Evolutionary conservation across 495 filamentous ascomycete genomes (phyloP), one percentile per base, ranked within the genome.

Genomic region (Penicillium pancosmium): DNA sequence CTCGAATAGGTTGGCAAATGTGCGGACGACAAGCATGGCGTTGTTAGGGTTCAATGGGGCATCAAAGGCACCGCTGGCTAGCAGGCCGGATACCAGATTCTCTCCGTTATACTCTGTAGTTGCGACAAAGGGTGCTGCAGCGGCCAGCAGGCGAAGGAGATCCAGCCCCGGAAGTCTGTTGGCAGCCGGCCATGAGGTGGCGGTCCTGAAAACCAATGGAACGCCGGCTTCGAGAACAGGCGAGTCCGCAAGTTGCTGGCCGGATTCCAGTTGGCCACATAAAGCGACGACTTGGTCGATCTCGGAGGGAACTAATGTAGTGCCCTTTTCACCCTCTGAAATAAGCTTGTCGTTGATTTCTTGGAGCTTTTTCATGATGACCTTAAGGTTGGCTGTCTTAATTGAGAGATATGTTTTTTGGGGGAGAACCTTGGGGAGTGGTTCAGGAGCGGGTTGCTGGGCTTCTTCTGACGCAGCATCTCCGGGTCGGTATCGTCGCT

Each of bases 1-100:
- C 55, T 85, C 84, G 73, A 97, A 98, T 7, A 98, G 76, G 57
- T 99, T 99, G n/a, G 84, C 87, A 49, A 96, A 82, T 13, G 87
- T 82, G 11, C 95, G 91, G 43, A 90, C 76, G 0, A 89, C 83
- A 72, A 98, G 86, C 90, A 98, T 96, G 33, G 87, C 83, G 65
- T 90, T 90, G 68, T 97, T 97, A 12, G 84, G 76, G 13, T 78
- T 75, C 9, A 82, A 72, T 10, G 77, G 78, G 8, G 73, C 65
- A 23, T 83, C 77, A 55, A 93, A 89, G 18, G 88, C 72, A 3
- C 80, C 83, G 50, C 81, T 80, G 1, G 63, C 57, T 21, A 77
- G 68, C 35, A 87, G 68, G 0, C 71, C 68, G 7, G 73, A 63
- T 15, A 84, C 63, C 9, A 82, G 64, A 48, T 80, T 73, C 19